These are phyloP conservation scores for Heliosperma pusillum DNA, from an alignment of 148 eudicot species.

Conservation along the genomic window DNA sequence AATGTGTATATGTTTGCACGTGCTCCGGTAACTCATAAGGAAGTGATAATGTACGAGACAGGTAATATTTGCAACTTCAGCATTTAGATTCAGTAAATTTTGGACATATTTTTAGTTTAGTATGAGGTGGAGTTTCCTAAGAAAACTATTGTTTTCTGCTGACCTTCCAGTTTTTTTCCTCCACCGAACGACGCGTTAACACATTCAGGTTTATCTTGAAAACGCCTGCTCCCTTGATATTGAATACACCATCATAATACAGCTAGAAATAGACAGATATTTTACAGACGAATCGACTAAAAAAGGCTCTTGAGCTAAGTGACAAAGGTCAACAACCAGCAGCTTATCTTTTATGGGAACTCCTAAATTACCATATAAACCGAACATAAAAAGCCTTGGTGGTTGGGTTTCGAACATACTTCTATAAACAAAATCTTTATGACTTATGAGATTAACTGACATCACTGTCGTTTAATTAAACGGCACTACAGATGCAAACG, in stretches of 20 bases:
- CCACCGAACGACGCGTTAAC: not conserved
- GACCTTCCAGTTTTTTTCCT: not conserved
- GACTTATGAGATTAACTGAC: not conserved
- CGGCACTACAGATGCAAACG: not conserved
- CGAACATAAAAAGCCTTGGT: not conserved
- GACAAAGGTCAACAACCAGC: not conserved
- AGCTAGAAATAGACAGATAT: not conserved
- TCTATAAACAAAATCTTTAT: not conserved
- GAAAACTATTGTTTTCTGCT: not conserved
- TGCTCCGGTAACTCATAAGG: not conserved
- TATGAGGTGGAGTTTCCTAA: not conserved
- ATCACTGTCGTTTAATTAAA: not conserved
- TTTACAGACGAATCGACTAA: not conserved
- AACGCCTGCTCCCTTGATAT: not conserved
- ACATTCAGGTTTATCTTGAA: not conserved
- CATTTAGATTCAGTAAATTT: not conserved
- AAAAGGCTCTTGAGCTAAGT: not conserved
- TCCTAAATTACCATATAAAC: not conserved
- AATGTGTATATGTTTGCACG: not conserved
- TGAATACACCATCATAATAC: not conserved
- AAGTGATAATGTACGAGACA: not conserved
- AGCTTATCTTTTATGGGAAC: not conserved
- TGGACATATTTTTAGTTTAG: not conserved
- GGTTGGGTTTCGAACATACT: not conserved
- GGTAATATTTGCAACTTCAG: not conserved